These are phyloP conservation scores for Raffaelea albimanens DNA, from an alignment of 2,329 filamentous ascomycete species.

Conservation along the genomic window DNA sequence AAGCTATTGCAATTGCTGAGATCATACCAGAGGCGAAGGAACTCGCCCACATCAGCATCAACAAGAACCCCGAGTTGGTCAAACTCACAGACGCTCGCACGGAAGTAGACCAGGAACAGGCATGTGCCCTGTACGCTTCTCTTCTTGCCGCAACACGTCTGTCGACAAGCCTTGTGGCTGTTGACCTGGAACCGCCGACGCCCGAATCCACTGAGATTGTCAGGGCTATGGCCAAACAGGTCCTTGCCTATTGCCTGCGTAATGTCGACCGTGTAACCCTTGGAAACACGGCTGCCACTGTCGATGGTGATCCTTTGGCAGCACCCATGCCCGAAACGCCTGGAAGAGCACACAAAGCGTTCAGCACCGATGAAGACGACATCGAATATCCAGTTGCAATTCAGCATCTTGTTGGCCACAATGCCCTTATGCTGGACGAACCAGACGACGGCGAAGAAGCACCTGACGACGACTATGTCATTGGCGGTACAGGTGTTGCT, in stretches of 20 bases:
- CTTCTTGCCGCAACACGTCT: constrained; percentile 80
- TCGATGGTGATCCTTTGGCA: constrained; percentile 28
- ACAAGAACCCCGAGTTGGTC: constrained; percentile 68
- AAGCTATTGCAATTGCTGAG: constrained; percentile 85
- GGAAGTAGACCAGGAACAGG: constrained; percentile 79
- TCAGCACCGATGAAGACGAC: constrained; percentile 19
- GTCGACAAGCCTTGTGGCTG: constrained; percentile 72
- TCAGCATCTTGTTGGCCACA: constrained; percentile 74
- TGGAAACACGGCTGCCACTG: constrained; percentile 33
- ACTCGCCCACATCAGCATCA: constrained; percentile 76
- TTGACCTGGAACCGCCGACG: constrained; percentile 84
- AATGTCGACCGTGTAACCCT: constrained; percentile 79
- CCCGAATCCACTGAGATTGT: constrained; percentile 80
- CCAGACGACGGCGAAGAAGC: constrained; percentile 59
- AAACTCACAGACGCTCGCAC: constrained; percentile 66
- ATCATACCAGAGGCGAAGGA: constrained; percentile 74
- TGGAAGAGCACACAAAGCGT: background rate
- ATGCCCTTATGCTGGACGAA: constrained; percentile 37
- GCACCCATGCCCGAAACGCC: constrained; percentile 15
- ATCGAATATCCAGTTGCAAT: constrained; percentile 68
- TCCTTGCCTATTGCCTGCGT: constrained; percentile 86
- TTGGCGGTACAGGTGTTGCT: constrained; percentile 88
- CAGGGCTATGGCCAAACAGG: constrained; percentile 83
- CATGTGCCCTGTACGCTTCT: constrained; percentile 86
- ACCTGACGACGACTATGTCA: constrained; percentile 89